phyloP scores from a whole-genome alignment of 2,329 filamentous ascomycete genomes.

The Stagonosporopsis rhizophila region DNA sequence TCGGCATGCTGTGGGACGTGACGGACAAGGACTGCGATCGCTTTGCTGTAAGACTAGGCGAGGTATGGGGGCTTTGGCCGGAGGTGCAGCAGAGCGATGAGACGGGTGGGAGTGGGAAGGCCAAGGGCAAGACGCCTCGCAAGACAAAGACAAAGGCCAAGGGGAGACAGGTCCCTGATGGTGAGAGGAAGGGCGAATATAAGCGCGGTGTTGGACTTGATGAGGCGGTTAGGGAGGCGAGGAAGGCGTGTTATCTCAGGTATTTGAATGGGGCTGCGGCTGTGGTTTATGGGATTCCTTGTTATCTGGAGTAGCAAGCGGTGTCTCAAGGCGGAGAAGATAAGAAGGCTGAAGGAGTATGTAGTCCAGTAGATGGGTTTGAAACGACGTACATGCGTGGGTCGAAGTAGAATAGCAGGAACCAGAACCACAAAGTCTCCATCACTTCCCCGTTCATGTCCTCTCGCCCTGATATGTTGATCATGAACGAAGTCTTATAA shows the following conservation, averaged over 20 bases:
- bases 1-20: constrained; percentile 96
- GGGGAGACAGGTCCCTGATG: constrained; percentile 35
- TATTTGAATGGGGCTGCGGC: constrained; percentile 95
- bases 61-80: constrained; percentile 81
- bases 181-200: constrained; percentile 26
- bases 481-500: too few species aligned
- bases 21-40: constrained; percentile 97
- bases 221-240: constrained; percentile 79
- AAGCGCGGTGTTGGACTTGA: constrained; percentile 61
- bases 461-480: too few species aligned
- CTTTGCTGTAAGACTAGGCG: constrained; percentile 79
- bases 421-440: too few species aligned
- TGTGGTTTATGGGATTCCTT: constrained; percentile 93
- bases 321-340: not conserved
- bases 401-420: too few species aligned
- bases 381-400: too few species aligned
- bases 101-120: not conserved
- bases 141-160: constrained; percentile 38
- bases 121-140: constrained; percentile 21
- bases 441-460: too few species aligned
- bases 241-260: constrained; percentile 81
- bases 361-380: not conserved
- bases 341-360: not conserved
- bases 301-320: constrained; percentile 67
- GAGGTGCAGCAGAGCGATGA: constrained; percentile 46